phyloP scores from a whole-genome alignment of 805 yeast species.

The Clavispora santaluciae region DNA sequence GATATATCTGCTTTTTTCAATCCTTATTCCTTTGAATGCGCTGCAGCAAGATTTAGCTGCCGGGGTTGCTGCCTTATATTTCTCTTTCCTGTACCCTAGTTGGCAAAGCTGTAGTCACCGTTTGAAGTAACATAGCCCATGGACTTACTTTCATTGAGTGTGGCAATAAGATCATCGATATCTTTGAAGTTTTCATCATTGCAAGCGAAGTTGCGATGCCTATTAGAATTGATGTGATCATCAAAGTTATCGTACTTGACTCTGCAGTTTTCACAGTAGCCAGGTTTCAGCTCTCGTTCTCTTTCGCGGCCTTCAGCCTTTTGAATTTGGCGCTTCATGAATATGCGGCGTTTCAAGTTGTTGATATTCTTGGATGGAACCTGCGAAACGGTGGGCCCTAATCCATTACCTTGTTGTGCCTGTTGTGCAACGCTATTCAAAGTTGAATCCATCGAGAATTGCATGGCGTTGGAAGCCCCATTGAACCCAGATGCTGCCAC shows the following conservation, averaged over 20 bases:
- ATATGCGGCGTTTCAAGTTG: conserved; percentile 43
- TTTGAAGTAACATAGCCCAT: conserved; percentile 39
- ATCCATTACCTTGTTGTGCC: conserved; percentile 41
- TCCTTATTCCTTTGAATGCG: neutral
- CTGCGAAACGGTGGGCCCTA: conserved; percentile 56
- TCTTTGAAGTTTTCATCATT: conserved; percentile 67
- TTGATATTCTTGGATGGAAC: conserved; percentile 51
- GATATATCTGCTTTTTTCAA: neutral
- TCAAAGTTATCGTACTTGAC: conserved; percentile 76
- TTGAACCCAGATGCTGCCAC: conserved; percentile 43
- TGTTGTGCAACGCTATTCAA: conserved; percentile 28
- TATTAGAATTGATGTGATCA: conserved; percentile 62
- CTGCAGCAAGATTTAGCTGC: neutral
- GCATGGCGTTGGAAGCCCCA: conserved; percentile 41
- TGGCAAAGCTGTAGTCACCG: conserved; percentile 29
- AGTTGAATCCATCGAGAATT: conserved; percentile 37
- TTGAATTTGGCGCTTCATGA: conserved; percentile 35
- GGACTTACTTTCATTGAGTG: conserved; percentile 40
- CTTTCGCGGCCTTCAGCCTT: conserved; percentile 18
- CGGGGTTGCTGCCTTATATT: neutral
- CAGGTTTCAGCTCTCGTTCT: conserved; percentile 44
- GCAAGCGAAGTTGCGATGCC: conserved; percentile 76
- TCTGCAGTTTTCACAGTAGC: conserved; percentile 93
- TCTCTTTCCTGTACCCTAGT: conserved; percentile 1
- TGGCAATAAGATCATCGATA: conserved; percentile 66